These are phyloP conservation scores for Inga laurina DNA, from an alignment of 306 rosid genomes.

Conservation along the genomic window DNA sequence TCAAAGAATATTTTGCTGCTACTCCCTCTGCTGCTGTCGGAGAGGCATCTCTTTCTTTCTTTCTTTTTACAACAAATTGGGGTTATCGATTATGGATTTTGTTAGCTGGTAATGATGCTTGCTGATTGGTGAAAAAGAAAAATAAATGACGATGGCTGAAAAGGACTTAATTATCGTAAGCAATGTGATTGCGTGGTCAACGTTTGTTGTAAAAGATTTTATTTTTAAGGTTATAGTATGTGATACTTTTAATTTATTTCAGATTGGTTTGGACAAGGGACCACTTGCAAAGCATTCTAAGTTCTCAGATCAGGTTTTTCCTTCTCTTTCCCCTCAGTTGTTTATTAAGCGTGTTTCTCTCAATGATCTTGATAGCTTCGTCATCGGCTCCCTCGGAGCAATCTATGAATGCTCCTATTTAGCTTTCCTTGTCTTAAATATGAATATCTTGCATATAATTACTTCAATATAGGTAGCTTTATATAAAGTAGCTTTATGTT, in stretches of 20 bases:
- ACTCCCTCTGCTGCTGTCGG: conserved; percentile 86
- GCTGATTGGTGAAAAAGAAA: neutral
- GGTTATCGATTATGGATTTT: neutral
- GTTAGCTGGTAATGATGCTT: neutral
- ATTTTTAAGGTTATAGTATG: neutral
- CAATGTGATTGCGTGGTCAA: neutral
- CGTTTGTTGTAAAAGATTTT: neutral
- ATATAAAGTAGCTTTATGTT: neutral
- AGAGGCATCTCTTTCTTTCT: conserved; percentile 50
- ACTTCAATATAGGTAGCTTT: neutral
- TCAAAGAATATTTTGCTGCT: conserved; percentile 61
- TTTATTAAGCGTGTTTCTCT: neutral
- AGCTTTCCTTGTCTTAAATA: conserved; percentile 10
- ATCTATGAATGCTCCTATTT: conserved; percentile 2
- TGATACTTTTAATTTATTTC: neutral
- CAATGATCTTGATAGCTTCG: no score
- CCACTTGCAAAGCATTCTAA: conserved; percentile 59
- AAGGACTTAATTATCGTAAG: neutral
- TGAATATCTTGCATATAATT: neutral
- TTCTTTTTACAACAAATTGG: neutral
- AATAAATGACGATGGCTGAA: no score
- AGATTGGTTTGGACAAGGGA: conserved; percentile 95
- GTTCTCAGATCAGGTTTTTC: conserved; percentile 68
- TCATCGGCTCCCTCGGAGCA: neutral
- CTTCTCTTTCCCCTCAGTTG: neutral